phyloP scores from a whole-genome alignment of 2,329 filamentous ascomycete genomes.

The Sphaceloma murrayae region DNA sequence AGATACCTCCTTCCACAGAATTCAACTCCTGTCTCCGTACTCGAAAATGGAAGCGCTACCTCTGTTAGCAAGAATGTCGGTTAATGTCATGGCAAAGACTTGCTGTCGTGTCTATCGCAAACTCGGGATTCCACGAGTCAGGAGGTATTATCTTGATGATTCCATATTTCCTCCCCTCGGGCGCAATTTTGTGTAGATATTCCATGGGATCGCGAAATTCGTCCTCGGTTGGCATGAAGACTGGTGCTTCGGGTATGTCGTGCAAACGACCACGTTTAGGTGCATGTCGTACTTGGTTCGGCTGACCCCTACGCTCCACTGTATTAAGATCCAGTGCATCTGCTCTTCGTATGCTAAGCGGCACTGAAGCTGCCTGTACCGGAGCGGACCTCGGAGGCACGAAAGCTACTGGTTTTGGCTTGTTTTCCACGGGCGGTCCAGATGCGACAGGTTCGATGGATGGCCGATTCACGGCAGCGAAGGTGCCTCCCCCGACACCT shows the following conservation, averaged over 20 bases:
- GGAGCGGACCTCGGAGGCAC: conserved; percentile 22
- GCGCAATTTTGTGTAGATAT: conserved; percentile 84
- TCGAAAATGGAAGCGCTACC: conserved; percentile 96
- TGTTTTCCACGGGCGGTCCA: conserved; percentile 5
- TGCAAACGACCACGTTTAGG: conserved; percentile 72
- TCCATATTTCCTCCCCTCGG: conserved; percentile 78
- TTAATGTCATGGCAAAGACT: conserved; percentile 24
- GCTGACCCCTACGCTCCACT: conserved; percentile 79
- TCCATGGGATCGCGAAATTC: conserved; percentile 91
- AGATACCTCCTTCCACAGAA: conserved; percentile 86
- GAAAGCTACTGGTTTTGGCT: conserved; percentile 15
- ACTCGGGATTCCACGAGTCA: conserved; percentile 84
- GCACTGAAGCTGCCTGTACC: conserved; percentile 36
- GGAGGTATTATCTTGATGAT: conserved; percentile 95
- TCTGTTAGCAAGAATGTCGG: conserved; percentile 30
- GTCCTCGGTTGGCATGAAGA: conserved; percentile 79
- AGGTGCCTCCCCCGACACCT: conserved; percentile 12
- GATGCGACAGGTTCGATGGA: conserved; percentile 11
- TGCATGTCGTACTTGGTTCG: conserved; percentile 4
- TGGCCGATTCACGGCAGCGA: conserved; percentile 16
- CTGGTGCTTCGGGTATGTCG: conserved; percentile 79
- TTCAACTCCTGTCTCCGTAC: conserved; percentile 95
- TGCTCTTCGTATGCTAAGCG: conserved; percentile 55
- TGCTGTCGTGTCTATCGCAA: conserved; percentile 96
- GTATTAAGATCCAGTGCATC: conserved; percentile 72